A percentile compares a stretch with the other conserved stretches of the same genome.
These are phyloP conservation scores for Hemisphaericaspora xylofermentans DNA, from an alignment of 1,139 yeast species.

Conservation along the genomic window DNA sequence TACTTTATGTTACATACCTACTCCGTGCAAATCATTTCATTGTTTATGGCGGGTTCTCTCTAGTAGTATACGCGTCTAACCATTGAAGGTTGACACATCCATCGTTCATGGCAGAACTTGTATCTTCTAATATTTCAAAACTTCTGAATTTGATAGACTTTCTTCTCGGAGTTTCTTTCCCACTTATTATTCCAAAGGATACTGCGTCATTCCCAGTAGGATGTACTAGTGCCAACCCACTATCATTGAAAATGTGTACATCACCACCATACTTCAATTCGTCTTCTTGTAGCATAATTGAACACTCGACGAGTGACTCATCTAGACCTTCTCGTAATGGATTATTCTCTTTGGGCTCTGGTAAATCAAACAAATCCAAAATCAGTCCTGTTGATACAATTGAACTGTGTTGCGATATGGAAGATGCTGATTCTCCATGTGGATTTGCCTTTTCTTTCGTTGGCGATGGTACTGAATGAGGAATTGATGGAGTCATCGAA, in stretches of 20 bases:
- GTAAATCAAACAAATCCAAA: conserved; percentile 30
- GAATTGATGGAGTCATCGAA: conserved; percentile 1
- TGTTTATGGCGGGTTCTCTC: conserved; percentile 58
- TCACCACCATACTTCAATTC: conserved; percentile 40
- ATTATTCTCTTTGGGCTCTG: conserved; percentile 32
- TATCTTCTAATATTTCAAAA: conserved; percentile 71
- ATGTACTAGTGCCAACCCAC: conserved; percentile 24
- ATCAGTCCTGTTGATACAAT: conserved; percentile 6
- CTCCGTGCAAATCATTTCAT: neutral
- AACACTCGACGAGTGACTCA: conserved; percentile 22
- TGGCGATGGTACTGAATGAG: neutral
- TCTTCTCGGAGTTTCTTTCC: conserved; percentile 6
- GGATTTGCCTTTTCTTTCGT: conserved; percentile 4
- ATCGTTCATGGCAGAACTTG: conserved; percentile 59
- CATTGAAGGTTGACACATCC: conserved; percentile 69
- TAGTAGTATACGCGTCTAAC: conserved; percentile 72
- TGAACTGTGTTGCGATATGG: neutral
- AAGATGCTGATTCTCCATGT: neutral
- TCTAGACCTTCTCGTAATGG: conserved; percentile 25
- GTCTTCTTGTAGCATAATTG: conserved; percentile 33
- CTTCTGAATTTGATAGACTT: conserved; percentile 33
- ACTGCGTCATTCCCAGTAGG: conserved; percentile 18
- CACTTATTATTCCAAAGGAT: conserved; percentile 20
- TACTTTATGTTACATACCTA: too few relatives aligned
- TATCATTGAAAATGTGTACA: conserved; percentile 29